These are phyloP conservation scores for Fusarium nodosum DNA, from an alignment of 2,329 filamentous ascomycete species.

Conservation along the genomic window DNA sequence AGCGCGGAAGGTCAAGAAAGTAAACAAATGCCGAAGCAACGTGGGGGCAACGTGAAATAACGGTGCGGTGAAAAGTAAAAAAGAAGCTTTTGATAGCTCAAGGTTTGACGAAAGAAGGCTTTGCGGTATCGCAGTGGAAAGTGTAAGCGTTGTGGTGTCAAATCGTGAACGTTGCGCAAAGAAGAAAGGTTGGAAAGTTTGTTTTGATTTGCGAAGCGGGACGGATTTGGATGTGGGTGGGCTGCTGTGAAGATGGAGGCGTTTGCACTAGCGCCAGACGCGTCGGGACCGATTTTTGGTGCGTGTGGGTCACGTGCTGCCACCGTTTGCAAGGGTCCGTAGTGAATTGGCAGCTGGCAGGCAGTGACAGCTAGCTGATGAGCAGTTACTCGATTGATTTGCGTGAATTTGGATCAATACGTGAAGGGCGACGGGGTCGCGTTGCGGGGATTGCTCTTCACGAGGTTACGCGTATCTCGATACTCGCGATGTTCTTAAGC, in stretches of 20 bases:
- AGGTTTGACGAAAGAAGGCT: background rate
- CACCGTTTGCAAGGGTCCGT: constrained; percentile 20
- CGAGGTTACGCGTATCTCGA: background rate
- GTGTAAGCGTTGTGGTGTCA: constrained; percentile 1
- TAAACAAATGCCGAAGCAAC: constrained; percentile 47
- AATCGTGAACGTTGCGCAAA: constrained; percentile 22
- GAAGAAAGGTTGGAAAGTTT: constrained; percentile 12
- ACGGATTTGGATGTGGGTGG: constrained; percentile 29
- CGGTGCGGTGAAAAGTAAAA: background rate
- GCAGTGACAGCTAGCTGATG: constrained; percentile 8
- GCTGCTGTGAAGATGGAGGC: constrained; percentile 21
- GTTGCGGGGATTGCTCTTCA: background rate
- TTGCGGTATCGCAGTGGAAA: constrained; percentile 10
- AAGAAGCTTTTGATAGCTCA: constrained; percentile 34
- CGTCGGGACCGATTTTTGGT: background rate
- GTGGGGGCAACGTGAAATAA: constrained; percentile 36
- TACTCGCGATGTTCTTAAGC: background rate
- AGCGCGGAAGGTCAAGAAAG: constrained; percentile 41
- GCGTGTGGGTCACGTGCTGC: constrained; percentile 16
- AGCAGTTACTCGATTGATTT: background rate
- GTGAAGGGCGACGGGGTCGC: background rate
- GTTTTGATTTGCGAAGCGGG: constrained; percentile 40
- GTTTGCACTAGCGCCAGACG: constrained; percentile 25
- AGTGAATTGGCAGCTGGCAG: constrained; percentile 4
- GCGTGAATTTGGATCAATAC: background rate